Base-by-base conservation (phyloP, 2,329 filamentous ascomycete genomes). In the Clonostachys solani region DNA sequence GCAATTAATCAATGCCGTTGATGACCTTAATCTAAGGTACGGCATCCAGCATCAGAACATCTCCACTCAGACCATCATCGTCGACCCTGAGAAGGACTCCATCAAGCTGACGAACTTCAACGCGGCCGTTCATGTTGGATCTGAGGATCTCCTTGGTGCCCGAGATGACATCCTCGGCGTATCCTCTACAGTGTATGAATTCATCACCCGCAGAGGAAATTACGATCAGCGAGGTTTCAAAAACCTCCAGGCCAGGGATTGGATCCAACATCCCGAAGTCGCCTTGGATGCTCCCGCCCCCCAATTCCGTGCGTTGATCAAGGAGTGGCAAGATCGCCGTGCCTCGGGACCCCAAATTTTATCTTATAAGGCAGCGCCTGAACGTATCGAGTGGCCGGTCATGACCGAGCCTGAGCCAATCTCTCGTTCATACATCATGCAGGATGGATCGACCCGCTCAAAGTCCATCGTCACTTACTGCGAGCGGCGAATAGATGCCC, bases 21-120 rank as follows among this genome's bases (percentile, higher is more conserved):
- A 72, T 46, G 58, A 62, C 35, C 53, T 72, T 23, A 71, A 72
- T 45, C 52, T 70, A 12, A 47, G 57, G 35, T 51, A 62, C 35
- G 66, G 68, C 29, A 60, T 72, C 36, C 51, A 56, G 38, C 68
- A 72, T 51, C 60, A 68, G 49, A 68, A 70, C 47, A 56, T 72
- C 44, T 58, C 61, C 5, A 50, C 63, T 4, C 59, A 63, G 33
- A 72, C 72, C 47, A 55, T 71, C 6, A 42, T 71, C 1, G 48
- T 71, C 44, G 54, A 71, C 45, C 48, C 53, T 6, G 37, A 45
- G 12, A 66, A 63, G 15, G 36, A 38, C 36, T n/a, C 15, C 36
- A 43, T 71, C 12, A 49, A 64, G 48, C 41, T 71, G 2, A 67
- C 69, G 42, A 66, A 70, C 54, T 69, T 69, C 46, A 60, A 64